Evolutionary conservation across 371 early-diverging fungal genomes (phyloP), one percentile per base, ranked within the genome.

Genomic region (Parasitella parasitica): DNA sequence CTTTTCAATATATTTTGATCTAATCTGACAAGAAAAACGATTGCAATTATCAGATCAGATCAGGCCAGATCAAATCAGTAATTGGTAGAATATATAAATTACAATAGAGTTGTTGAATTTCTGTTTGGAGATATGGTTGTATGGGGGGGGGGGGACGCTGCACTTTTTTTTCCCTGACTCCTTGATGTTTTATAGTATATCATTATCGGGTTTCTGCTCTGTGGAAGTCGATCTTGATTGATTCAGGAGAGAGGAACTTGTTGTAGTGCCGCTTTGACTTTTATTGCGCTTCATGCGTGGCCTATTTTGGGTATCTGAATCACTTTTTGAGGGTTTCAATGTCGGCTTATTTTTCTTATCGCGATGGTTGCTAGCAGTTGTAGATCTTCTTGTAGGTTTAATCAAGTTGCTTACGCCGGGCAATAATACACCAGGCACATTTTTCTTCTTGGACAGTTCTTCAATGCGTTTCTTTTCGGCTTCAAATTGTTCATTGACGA

Each of bases 401-500:
- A 37, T 35, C 43, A 64, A 28, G n/a, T 61, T 56, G 6, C 59
- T 54, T 0, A 65, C 52, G 12, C 70, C 70, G 4, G 61, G 70
- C 4, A 70, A 30, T 28, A 70, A 30, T 4, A 70, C 20, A 6
- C 70, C 70, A 4, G 50, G 46, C 4, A 34, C 46, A 26, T 59
- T 53, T 15, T 37, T 28, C 12, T 15, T 26, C 27, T 54, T 56
- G 26, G 56, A 55, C 4, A 53, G 13, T 18, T 24, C 54, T 24
- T 58, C 59, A 15, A 61, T 61, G 2, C 67, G 54, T 13, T 64
- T 41, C 38, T 56, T 63, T 49, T 64, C 61, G 18, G 52, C 51
- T 36, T 70, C 63, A 1, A 54, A 12, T 27, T 59, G 65, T 12
- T 38, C 38, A 13, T 46, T 46, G 11, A n/a, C n/a, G n/a, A n/a